Conservation (phyloP, 2,329 filamentous ascomycete species). For the Stagonosporopsis rhizophila region DNA sequence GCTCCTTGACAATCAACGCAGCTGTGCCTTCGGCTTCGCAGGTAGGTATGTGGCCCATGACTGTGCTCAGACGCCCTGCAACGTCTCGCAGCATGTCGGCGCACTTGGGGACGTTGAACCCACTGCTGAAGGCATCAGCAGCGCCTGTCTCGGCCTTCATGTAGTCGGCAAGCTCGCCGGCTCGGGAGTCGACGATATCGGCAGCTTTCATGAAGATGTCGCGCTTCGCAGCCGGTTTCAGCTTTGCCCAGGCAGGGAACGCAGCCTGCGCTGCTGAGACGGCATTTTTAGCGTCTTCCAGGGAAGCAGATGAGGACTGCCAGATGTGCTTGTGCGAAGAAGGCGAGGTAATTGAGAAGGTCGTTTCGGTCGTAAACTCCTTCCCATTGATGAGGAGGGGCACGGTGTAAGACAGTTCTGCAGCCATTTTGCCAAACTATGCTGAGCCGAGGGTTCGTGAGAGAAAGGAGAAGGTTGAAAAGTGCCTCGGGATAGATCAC, state of each 20-base stretch:
- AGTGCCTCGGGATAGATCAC: not conserved
- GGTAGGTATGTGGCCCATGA: constrained; percentile 59
- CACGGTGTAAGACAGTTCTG: constrained; percentile 43
- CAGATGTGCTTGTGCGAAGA: constrained; percentile 60
- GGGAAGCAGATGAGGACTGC: constrained; percentile 64
- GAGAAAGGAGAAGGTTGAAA: not conserved
- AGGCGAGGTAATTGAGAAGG: constrained; percentile 66
- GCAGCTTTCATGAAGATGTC: constrained; percentile 75
- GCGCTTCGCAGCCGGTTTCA: constrained; percentile 66
- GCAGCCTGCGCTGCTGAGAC: constrained; percentile 69
- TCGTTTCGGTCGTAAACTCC: constrained; percentile 56
- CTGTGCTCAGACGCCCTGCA: constrained; percentile 57
- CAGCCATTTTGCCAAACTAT: not conserved
- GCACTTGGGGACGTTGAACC: constrained; percentile 51
- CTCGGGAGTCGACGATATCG: constrained; percentile 66
- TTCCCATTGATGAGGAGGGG: constrained; percentile 60
- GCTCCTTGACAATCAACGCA: constrained; percentile 75
- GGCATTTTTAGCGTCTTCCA: constrained; percentile 63
- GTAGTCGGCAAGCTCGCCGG: constrained; percentile 66
- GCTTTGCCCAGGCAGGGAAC: constrained; percentile 72
- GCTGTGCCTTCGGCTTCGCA: constrained; percentile 58
- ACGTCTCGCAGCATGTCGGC: constrained; percentile 60
- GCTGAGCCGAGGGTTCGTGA: not conserved
- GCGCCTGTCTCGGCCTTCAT: constrained; percentile 67
- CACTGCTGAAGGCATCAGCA: constrained; percentile 44